Evolutionary conservation across 495 filamentous ascomycete genomes (phyloP), one percentile per base, ranked within the genome.

Genomic region (Chaetomium tenue): DNA sequence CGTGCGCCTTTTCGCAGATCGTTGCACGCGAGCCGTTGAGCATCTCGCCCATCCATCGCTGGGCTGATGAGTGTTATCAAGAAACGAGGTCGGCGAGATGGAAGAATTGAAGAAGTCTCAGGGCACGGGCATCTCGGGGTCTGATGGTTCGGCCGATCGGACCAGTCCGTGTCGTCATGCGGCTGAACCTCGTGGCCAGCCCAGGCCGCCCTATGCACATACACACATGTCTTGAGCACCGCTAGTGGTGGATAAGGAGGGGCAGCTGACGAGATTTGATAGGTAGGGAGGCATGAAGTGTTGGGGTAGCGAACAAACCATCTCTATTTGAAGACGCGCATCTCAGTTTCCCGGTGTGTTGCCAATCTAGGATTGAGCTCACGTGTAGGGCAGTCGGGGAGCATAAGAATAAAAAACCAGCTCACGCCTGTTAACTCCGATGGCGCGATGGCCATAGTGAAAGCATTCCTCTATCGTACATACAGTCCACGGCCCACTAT

Each of bases 101-200:
- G 22, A 15, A 25, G 48, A 8, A 16, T 9, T 26, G 22, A 23
- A 6, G 13, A 26, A 16, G 48, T 53, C 40, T 16, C 13, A 44
- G 16, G 40, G 16, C 13, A 44, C 40, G 40, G 13, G 40, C 13
- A 44, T 16, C 13, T 44, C 33, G 33, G 33, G 33, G 33, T 39
- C 33, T 12, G 16, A 37, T 15, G 12, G 33, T 9, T 39, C n/a
- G 30, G 28, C 30, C 37, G 16, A 39, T 20, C 30, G n/a, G 30
- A 18, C 23, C 23, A 0, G 42, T 33, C 13, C 2, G 42, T 26
- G 40, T 26, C 26, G 44, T 50, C 44, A 47, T 51, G 58, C 44
- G 28, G 58, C 44, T 60, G 46, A 23, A 48, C n/a, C 58, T 4
- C 26, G 58, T 59, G 57, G 42, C 25, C 15, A 6, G 25, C 1